Conservation (phyloP, 2,329 filamentous ascomycete species). For the Bimuria novae-zelandiae region DNA sequence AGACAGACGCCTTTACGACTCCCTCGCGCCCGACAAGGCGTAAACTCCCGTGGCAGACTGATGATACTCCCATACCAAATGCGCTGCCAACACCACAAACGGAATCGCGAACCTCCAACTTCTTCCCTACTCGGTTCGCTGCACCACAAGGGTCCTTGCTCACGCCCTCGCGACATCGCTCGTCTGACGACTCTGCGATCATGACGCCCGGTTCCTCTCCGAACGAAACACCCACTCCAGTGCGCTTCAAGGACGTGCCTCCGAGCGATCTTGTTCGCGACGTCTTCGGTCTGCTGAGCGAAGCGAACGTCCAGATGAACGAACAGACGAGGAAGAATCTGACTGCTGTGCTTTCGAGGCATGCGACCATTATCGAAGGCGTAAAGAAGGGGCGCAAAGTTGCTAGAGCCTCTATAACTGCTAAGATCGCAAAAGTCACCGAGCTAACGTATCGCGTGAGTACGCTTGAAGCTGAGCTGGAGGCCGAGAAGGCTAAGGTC, state of each 20-base stretch:
- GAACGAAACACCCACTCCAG: slow-evolving; percentile 42
- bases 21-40: slow-evolving; percentile 33
- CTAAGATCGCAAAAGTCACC: slow-evolving; percentile 67
- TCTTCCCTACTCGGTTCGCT: slow-evolving; percentile 17
- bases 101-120: slow-evolving; percentile 15
- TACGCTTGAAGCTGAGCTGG: slow-evolving; percentile 59
- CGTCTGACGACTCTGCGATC: slow-evolving; percentile 13
- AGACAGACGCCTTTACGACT: slow-evolving; percentile 45
- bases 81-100: slow-evolving; percentile 39
- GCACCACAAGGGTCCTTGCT: slow-evolving; percentile 13
- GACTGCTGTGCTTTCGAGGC: slow-evolving; percentile 41
- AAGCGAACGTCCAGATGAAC: slow-evolving; percentile 47
- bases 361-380: slow-evolving; percentile 64
- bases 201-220: slow-evolving; percentile 25
- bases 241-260: slow-evolving; percentile 31
- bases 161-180: slow-evolving; percentile 22
- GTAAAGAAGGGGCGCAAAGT: slow-evolving; percentile 69
- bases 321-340: slow-evolving; percentile 22
- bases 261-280: slow-evolving; percentile 39
- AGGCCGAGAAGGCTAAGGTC: slow-evolving; percentile 55
- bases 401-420: slow-evolving; percentile 63
- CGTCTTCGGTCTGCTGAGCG: slow-evolving; percentile 57
- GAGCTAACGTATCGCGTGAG: slow-evolving; percentile 70
- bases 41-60: slow-evolving; percentile 47
- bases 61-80: slow-evolving; percentile 15